Conservation (phyloP, 768 basidiomycete species). For the Kwoniella dejecticola region DNA sequence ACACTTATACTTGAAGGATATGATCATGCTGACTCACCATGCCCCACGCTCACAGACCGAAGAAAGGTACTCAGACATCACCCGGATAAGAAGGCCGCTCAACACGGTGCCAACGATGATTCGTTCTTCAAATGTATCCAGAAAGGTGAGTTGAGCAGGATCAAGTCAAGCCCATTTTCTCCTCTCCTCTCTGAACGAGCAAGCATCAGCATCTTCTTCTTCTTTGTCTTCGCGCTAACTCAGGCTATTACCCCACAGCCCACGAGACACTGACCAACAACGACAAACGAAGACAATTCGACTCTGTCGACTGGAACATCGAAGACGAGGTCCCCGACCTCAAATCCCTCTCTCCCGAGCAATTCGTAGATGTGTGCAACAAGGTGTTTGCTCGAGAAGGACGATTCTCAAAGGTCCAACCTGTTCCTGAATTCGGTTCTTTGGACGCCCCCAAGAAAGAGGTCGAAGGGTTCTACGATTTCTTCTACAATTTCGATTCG, state of each 20-base stretch:
- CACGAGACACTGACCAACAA: slow-evolving; percentile 84
- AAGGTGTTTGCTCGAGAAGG: slow-evolving; percentile 89
- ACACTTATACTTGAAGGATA: not conserved
- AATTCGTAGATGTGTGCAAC: slow-evolving; percentile 71
- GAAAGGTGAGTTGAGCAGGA: slow-evolving; percentile 61
- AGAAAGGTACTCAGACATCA: slow-evolving; percentile 99
- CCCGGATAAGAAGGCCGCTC: slow-evolving; percentile 84
- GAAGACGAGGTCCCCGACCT: slow-evolving; percentile 69
- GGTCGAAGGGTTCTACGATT: slow-evolving; percentile 94
- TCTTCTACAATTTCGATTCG: slow-evolving; percentile 99
- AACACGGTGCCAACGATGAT: slow-evolving; percentile 75
- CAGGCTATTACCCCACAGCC: slow-evolving; percentile 58
- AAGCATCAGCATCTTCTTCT: not conserved
- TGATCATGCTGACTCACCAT: not conserved
- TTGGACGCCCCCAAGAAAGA: slow-evolving; percentile 72
- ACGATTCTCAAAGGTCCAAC: slow-evolving; percentile 83
- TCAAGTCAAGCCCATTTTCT: not conserved
- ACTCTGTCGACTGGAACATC: slow-evolving; percentile 85
- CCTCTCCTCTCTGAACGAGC: not conserved
- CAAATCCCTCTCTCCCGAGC: slow-evolving; percentile 55
- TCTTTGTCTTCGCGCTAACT: not conserved
- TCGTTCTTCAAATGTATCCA: slow-evolving; percentile 99
- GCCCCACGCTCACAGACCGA: slow-evolving; percentile 65
- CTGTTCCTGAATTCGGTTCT: slow-evolving; percentile 77
- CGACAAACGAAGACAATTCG: slow-evolving; percentile 90